Percentiles rank a stretch among this genome's conserved stretches.
phyloP scores from a whole-genome alignment of 352 stramenopile species.

The Phytophthora tubulina region DNA sequence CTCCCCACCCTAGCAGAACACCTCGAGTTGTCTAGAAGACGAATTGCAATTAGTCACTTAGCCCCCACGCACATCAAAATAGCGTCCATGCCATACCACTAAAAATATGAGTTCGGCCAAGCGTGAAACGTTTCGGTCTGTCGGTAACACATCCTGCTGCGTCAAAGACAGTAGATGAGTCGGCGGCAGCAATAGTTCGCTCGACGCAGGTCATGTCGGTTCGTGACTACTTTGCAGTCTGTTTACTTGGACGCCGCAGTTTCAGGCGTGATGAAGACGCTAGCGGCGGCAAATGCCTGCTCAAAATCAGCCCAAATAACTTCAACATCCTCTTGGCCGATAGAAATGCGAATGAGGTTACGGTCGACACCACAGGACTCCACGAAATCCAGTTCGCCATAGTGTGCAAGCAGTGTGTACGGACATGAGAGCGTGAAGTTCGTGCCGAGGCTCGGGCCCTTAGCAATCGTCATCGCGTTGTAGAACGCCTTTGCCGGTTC shows the following conservation, averaged over 20 bases:
- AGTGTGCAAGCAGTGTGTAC: constrained; percentile 95
- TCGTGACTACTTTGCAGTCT: constrained; percentile 11
- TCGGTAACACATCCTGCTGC: constrained; percentile 36
- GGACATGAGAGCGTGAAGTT: constrained; percentile 95
- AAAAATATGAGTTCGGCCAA: constrained; percentile 32
- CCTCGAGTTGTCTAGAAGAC: constrained; percentile 22
- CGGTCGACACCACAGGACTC: constrained; percentile 91
- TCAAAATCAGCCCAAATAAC: constrained; percentile 69
- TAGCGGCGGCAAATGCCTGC: constrained; percentile 44
- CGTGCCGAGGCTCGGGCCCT: constrained; percentile 92
- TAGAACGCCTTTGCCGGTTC: constrained; percentile 88
- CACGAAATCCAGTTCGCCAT: constrained; percentile 93
- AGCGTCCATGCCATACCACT: constrained; percentile 20
- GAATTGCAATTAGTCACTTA: constrained; percentile 36
- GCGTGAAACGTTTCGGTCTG: constrained; percentile 23
- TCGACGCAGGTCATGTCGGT: constrained; percentile 12
- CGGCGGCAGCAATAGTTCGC: constrained; percentile 27
- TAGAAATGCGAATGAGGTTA: constrained; percentile 92
- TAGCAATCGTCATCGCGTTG: constrained; percentile 85
- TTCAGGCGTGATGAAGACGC: constrained; percentile 21
- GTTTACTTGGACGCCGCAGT: constrained; percentile 21
- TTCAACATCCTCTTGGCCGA: constrained; percentile 91
- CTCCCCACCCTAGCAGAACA: neutral
- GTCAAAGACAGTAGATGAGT: constrained; percentile 26
- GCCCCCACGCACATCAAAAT: constrained; percentile 34